Evolutionary conservation across 495 filamentous ascomycete species (phyloP), one percentile per base, ranked within the genome.

Genomic region (Xylaria flabelliformis): DNA sequence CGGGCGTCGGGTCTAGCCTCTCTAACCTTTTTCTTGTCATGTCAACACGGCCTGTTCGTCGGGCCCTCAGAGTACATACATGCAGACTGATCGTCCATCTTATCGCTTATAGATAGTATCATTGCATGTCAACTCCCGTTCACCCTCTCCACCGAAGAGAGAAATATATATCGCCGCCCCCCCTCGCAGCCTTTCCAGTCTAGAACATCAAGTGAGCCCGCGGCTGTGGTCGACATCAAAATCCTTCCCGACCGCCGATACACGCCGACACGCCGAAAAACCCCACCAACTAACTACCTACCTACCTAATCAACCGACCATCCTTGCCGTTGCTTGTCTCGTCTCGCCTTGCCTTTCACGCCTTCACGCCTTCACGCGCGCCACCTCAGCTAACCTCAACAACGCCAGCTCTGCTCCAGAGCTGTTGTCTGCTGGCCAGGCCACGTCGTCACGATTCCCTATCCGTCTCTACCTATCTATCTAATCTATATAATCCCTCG

Each of bases 171-270:
- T 72, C 62, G 26, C 39, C 62, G 50, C 51, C 4, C 32, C 4
- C 32, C 51, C 70, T 72, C 70, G 70, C 63, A 56, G 70, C 70
- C 63, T 72, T 58, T 58, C 51, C 34, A 41, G 63, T 61, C 70
- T 67, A 34, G 70, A 66, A 51, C 53, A 58, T 26, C 53, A 58
- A 50, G 26, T 26, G 26, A 36, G 12, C 46, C 39, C 50, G 29
- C 51, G 36, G 29, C 61, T 64, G 46, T 65, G n/a, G 70, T 41
- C 21, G 44, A 58, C 13, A 26, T 55, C 58, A 32, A 42, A 42
- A 59, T 72, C 70, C 55, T 51, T 39, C 7, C 58, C 17, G 34
- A 36, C 58, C 19, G 34, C 63, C 63, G 62, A 58, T 51, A 46
- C 69, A 46, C 69, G 56, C 69, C 69, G 69, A 71, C 48, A 56